Base-by-base conservation (phyloP, 179 eudicot genomes). In the Amaranthus tricolor region DNA sequence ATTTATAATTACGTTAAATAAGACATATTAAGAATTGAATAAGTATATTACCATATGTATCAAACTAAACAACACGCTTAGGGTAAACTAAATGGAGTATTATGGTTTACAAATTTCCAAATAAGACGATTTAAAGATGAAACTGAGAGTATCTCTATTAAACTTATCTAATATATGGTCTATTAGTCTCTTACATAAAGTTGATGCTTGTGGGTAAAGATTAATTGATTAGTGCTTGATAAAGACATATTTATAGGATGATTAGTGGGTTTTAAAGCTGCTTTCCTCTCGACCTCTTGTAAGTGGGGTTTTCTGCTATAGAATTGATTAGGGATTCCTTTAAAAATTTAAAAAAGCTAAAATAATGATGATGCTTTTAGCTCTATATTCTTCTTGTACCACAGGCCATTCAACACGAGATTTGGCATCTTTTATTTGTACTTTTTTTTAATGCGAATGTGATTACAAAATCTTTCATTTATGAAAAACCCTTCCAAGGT, bases 151-250 rank as follows among this genome's bases (percentile, higher is more conserved):
- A 24, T 24, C 2, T 24, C 31, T 31, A 31, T n/a, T n/a, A n/a
- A n/a, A n/a, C n/a, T n/a, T n/a, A n/a, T n/a, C n/a, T n/a, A n/a
- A n/a, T n/a, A n/a, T n/a, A n/a, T n/a, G n/a, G 57, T 55, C 45
- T 60, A 15, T 66, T 76, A 71, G 65, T 70, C 82, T 63, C 75
- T 66, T 64, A 31, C 43, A 76, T 45, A 80, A 71, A 80, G 73
- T 21, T 65, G 68, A 80, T 76, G 85, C 85, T 79, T 79, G 55
- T 76, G 68, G 52, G 66, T 64, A 82, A 79, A 82, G 82, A 63
- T 51, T 79, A 64, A 55, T 76, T 78, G 62, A 78, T 73, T 76
- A 76, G 80, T 80, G 77, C 60, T 16, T 76, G 50, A 72, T 61
- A 66, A 80, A 71, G 56, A 58, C 74, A 57, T 72, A 21, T 55